Base-by-base conservation (phyloP, 352 stramenopile genomes). In the Globisporangium barbulae region DNA sequence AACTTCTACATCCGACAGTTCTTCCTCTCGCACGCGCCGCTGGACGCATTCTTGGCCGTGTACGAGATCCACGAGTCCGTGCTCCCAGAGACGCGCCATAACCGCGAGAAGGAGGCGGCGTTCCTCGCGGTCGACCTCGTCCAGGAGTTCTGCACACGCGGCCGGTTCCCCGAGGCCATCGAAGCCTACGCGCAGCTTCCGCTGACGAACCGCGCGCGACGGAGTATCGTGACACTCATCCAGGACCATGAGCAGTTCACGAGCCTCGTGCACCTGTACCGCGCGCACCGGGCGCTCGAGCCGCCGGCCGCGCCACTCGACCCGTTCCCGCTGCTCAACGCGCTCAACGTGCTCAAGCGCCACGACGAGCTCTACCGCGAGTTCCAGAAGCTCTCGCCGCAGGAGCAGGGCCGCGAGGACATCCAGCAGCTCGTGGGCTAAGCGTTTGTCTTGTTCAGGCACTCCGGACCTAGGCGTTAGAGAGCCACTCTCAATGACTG, bases 1-100 rank as follows among this genome's bases (percentile, higher is more conserved):
- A 75, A 79, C 50, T 90, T 85, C 64, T 88, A 81, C 65, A 73
- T 78, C 39, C 76, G 81, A 22, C 79, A 85, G 57, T 90, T 90
- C 59, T 84, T 88, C 50, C 64, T 90, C 4, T 81, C 76, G 0
- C 58, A 63, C 9, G 75, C 78, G 42, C 78, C 78, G 10, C 57
- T 88, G 31, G 53, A 52, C 28, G 62, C 73, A n/a, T 88, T 85
- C 57, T 50, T 88, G 10, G 53, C 60, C 8, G 61, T 73, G 17
- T 75, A 69, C 48, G 68, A 78, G 7, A 42, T 61, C 1, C 71
- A 77, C 59, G 54, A 48, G 10, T 48, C 30, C 5, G 47, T 45
- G 37, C 35, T 54, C 25, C 63, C 22, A 15, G 69, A 44, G 7
- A 28, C 22, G 42, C 35, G 31, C 21, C 13, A 44, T 15, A 28